A percentile compares a stretch with the other conserved stretches of the same genome.
phyloP scores from a whole-genome alignment of 805 yeast species.

The Pichia membranifaciens region DNA sequence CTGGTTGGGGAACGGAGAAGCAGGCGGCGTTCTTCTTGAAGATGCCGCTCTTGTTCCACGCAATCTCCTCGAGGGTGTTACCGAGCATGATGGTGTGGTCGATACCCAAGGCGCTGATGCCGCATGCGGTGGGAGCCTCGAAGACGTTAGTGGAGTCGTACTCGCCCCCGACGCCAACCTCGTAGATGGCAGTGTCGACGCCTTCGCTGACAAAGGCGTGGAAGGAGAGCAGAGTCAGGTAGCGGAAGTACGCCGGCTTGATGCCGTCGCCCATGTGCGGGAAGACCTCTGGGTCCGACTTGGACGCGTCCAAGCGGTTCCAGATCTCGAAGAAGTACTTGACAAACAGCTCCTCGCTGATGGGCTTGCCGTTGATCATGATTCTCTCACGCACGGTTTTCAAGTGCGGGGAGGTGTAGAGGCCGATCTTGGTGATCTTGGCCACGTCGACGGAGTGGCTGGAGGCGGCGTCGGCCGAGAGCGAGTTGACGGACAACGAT shows the following conservation, averaged over 20 bases:
- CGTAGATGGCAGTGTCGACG: constrained; percentile 91
- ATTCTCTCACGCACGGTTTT: constrained; percentile 90
- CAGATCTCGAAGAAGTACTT: constrained; percentile 91
- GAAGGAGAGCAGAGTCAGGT: constrained; percentile 80
- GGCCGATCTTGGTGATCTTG: constrained; percentile 61
- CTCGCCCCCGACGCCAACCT: constrained; percentile 98
- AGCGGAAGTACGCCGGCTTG: constrained; percentile 92
- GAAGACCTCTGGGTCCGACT: constrained; percentile 49
- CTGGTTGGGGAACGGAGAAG: constrained; percentile 52
- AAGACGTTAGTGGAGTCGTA: constrained; percentile 93
- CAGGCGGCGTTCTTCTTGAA: constrained; percentile 68
- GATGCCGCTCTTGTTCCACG: constrained; percentile 96
- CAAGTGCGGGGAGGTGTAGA: constrained; percentile 95
- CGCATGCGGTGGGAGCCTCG: constrained; percentile 74
- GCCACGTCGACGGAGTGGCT: constrained; percentile 11
- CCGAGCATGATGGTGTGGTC: constrained; percentile 91
- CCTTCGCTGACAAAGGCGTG: constrained; percentile 85
- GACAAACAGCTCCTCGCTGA: constrained; percentile 73
- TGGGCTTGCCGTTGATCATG: constrained; percentile 79
- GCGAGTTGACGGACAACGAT: constrained; percentile 5
- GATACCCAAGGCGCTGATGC: constrained; percentile 80
- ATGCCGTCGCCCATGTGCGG: constrained; percentile 70
- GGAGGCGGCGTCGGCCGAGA: background rate
- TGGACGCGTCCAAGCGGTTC: constrained; percentile 58
- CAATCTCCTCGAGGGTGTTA: constrained; percentile 77